Base-by-base conservation (phyloP, 1,284 basidiomycete species). In the Pterulicium gracile region DNA sequence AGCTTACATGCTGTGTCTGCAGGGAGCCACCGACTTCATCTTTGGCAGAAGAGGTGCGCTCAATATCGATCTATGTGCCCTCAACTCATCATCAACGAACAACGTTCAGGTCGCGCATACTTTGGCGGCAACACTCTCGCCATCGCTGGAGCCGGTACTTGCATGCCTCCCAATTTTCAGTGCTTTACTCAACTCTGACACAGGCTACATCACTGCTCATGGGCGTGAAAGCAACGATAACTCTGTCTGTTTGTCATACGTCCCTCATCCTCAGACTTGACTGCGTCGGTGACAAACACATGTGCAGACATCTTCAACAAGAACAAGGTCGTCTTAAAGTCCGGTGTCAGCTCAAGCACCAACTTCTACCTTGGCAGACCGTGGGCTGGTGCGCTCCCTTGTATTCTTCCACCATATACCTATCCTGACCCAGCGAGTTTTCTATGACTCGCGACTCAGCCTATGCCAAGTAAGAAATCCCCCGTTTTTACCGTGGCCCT, bases 1-100 rank as follows among this genome's bases (percentile, higher is more conserved):
- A n/a, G n/a, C 15, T 45, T n/a, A 24, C 27, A 34, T 4, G 36
- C 12, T 27, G 14, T 21, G n/a, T 21, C 22, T 3, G 27, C 32
- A 77, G 68, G 76, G 75, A 23, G 73, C 72, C 0, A 64, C 65
- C 0, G 75, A 79, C 52, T 78, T 78, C 52, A 75, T 78, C 49
- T 74, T 72, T 47, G 72, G 72, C 3, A 62, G 65, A 32, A 49
- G 45, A 4, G 70, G 47, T 50, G 17, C 15, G n/a, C 17, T 21
- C 4, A 10, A 10, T 48, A 7, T 15, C 14, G n/a, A 45, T 39
- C 10, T 45, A n/a, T n/a, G 10, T 13, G 44, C 23, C n/a, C 14
- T 45, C 10, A 32, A n/a, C 7, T 10, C n/a, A 7, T 32, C 10
- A n/a, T 7, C 27, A 10, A n/a, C 7, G 27, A 7, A 10, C 27